Evolutionary conservation across 768 basidiomycete genomes (phyloP).

Genomic region (Termitomyces sp.): DNA sequence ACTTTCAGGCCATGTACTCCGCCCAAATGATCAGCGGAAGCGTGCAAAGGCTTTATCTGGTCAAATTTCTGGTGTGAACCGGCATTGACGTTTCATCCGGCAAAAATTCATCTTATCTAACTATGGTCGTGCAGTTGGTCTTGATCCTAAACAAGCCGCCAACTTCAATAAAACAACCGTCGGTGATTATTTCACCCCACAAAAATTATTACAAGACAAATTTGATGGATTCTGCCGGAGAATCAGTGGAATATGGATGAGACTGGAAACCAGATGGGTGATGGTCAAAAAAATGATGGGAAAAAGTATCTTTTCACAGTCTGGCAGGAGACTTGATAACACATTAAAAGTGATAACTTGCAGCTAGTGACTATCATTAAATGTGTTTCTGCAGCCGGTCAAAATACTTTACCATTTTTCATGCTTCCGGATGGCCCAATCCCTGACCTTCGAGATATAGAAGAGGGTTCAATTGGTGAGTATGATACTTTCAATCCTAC

Average conservation of each 20-base stretch:
- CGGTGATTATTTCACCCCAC: background rate
- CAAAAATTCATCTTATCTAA: background rate
- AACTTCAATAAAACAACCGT: background rate
- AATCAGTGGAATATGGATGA: conserved; percentile 3
- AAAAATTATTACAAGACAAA: background rate
- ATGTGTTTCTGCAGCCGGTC: background rate
- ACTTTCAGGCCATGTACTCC: background rate
- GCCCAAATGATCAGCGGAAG: background rate
- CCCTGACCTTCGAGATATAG: background rate
- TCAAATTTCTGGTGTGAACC: background rate
- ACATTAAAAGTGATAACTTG: background rate
- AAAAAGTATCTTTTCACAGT: background rate
- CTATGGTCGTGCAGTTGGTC: background rate
- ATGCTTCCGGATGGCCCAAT: background rate
- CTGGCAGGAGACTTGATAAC: background rate
- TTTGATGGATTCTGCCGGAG: background rate
- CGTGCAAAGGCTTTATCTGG: background rate
- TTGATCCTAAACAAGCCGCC: background rate
- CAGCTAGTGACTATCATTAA: background rate
- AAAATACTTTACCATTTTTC: background rate
- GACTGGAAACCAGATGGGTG: background rate
- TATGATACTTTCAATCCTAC: background rate
- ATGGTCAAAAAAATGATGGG: background rate
- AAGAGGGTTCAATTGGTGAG: background rate
- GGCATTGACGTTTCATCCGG: background rate